These are phyloP conservation scores for Angomonas deanei DNA, from an alignment of 208 protist species.

Conservation along the genomic window DNA sequence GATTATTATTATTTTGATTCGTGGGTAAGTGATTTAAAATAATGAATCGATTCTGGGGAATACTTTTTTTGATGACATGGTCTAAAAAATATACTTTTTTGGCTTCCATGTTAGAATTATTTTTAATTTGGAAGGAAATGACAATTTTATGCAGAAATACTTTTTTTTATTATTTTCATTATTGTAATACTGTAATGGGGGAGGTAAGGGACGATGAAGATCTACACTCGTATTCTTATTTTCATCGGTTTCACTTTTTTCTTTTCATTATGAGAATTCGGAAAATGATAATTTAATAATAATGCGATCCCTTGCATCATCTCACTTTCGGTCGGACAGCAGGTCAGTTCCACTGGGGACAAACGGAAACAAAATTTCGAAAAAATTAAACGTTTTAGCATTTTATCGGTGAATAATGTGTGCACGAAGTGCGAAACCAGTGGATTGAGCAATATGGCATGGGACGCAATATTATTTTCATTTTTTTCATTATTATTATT, in stretches of 20 bases:
- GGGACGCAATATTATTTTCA: constrained; percentile 18
- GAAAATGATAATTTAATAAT: constrained; percentile 54
- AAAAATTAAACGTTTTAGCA: neutral
- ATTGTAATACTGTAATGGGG: constrained; percentile 22
- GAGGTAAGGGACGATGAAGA: neutral
- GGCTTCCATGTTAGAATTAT: neutral
- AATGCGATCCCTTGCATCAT: constrained; percentile 53
- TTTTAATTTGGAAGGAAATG: constrained; percentile 1
- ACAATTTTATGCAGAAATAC: neutral
- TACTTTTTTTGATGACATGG: constrained; percentile 31
- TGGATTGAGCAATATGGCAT: constrained; percentile 71
- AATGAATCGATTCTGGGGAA: constrained; percentile 78
- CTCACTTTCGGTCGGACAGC: constrained; percentile 71
- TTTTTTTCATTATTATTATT: constrained; percentile 8
- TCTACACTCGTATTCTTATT: neutral
- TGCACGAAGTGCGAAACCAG: constrained; percentile 66
- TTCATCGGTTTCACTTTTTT: neutral
- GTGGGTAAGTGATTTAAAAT: constrained; percentile 24
- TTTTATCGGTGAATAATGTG: constrained; percentile 36
- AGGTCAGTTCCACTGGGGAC: constrained; percentile 72
- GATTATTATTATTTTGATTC: neutral
- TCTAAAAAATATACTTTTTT: constrained; percentile 11
- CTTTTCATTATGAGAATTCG: neutral
- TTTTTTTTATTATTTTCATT: constrained; percentile 19
- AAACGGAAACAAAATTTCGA: constrained; percentile 57